Base-by-base conservation (phyloP, 345 rosid species). In the Chamaenerion angustifolium region DNA sequence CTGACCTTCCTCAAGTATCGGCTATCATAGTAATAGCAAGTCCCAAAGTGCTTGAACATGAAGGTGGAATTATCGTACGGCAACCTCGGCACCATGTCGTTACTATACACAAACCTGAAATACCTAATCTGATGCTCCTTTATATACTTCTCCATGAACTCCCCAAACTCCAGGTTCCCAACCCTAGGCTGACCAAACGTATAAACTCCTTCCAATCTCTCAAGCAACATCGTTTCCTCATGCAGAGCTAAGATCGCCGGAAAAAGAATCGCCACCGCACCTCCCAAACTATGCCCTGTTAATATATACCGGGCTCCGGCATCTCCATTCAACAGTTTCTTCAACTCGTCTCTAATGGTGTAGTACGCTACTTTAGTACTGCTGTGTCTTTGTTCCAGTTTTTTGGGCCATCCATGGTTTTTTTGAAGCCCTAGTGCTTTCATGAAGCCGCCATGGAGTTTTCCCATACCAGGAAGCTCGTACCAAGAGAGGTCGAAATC, bases 101-200 rank as follows among this genome's bases (percentile, higher is more conserved):
- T 71, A 40, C 79, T 42, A 40, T 87, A 87, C 40, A 87, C 96
- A 61, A 73, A 67, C 62, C 94, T 75, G 49, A 64, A 66, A 51
- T 83, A 87, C 10, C 37, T 14, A 0, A 83, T 48, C 11, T 21
- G 23, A 52, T 70, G 47, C 25, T 73, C 75, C 14, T 59, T 40
- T 41, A 83, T 42, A 45, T 67, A 71, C 40, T 40, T 62, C 48
- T 75, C 68, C 89, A 87, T 81, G 57, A 58, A 73, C 12, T 60
- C 54, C 13, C 73, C 94, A 42, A 87, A 83, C 51, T 42, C 59
- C 11, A 54, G 68, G 52, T 79, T 76, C 37, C 96, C 96, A n/a
- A 83, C 96, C 25, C 83, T 77, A 9, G 94, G 94, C 53, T 87
- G 94, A 49, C 96, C 89, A 51, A 56, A 87, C 5, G 89, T 87